Evolutionary conservation across 73 alveolate species (phyloP), one percentile per base, ranked within the genome.

Genomic region (Durusdinium trenchii): DNA sequence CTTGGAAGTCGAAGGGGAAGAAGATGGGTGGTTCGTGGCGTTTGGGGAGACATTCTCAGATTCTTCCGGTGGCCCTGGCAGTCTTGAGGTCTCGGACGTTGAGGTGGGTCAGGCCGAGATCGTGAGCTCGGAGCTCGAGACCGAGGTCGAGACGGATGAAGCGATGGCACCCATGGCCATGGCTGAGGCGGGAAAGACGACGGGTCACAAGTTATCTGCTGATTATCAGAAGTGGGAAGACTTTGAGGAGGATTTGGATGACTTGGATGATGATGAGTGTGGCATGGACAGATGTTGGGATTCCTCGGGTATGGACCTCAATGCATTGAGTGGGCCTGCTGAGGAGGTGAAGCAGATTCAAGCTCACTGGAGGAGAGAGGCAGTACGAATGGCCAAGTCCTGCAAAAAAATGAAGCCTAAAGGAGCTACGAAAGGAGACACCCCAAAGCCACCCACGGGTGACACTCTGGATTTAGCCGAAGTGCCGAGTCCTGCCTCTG

Each of bases 291-390:
- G n/a, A n/a, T 30, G 51, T n/a, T 20, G 46, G 51, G 99, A 94
- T 43, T 94, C 92, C 46, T 35, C 75, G 14, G 91, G 93, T 46
- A 57, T 73, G 48, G 99, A 73, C 60, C 46, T 94, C 32, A 78
- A 94, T 52, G 99, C 99, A 14, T 32, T 94, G 93, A 94, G 94
- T 3, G 99, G 99, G 50, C 99, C 99, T 20, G 93, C 83, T 7
- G 99, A 94, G 2, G 99, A 94, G 48, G 99, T 94, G 84, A 78
- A 51, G 79, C 79, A 75, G 84, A 94, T 94, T 36, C 79, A 79
- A 30, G 99, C 99, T 28, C 99, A 94, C 42, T 94, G 99, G 99
- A 57, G 93, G 20, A 35, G 99, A 20, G 99, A 94, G 67, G 91
- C 94, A 38, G 61, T 52, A 36, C 46, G 50, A 47, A 67, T 91